These are phyloP conservation scores for Castanospermum australe DNA, from an alignment of 306 rosid species.

Conservation along the genomic window DNA sequence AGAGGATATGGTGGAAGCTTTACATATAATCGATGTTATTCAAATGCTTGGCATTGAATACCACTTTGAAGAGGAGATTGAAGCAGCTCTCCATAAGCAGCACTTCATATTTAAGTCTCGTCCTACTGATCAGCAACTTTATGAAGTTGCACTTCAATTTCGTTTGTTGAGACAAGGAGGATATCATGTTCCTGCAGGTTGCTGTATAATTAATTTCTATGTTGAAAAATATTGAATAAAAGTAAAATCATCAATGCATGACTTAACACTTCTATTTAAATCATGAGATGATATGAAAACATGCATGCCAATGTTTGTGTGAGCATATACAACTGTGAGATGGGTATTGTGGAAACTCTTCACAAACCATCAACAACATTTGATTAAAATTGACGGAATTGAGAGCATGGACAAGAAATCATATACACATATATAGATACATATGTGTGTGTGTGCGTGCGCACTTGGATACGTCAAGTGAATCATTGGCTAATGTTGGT, in stretches of 20 bases:
- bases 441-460: too few relatives aligned
- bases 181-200: constrained; percentile 6
- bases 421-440: neutral
- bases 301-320: too few relatives aligned
- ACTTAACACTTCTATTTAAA: too few relatives aligned
- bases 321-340: too few relatives aligned
- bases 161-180: constrained; percentile 26
- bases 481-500: too few relatives aligned
- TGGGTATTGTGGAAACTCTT: too few relatives aligned
- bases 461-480: neutral
- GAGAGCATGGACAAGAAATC: neutral
- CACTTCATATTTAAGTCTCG: neutral
- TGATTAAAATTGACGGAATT: neutral
- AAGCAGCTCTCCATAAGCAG: neutral
- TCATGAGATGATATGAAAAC: too few relatives aligned
- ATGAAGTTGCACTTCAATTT: constrained; percentile 18
- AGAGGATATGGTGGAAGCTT: neutral
- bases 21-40: constrained; percentile 13
- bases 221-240: too few relatives aligned
- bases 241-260: too few relatives aligned
- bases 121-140: neutral
- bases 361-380: neutral
- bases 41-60: too few relatives aligned
- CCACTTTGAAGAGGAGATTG: constrained; percentile 24
- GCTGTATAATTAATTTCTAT: too few relatives aligned